A percentile compares a stretch with the other conserved stretches of the same genome.
Conservation (phyloP, 331 rosid genomes). For the Phaseolus coccineus region DNA sequence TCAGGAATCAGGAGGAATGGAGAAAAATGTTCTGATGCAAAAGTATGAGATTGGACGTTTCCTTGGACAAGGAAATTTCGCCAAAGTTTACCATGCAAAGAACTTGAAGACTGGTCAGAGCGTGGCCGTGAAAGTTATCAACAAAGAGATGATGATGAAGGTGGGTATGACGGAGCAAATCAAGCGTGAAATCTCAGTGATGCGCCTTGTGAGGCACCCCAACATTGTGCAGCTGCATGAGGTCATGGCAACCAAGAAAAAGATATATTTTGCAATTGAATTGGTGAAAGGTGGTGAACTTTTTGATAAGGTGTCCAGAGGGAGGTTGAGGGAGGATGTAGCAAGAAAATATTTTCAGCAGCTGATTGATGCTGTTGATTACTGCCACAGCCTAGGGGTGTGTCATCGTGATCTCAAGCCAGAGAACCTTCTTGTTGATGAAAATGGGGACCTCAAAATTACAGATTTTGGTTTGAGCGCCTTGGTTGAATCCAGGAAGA, state of each 20-base stretch:
- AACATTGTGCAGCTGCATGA: slow-evolving; percentile 73
- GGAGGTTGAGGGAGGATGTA: slow-evolving; percentile 66
- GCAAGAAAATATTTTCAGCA: slow-evolving; percentile 82
- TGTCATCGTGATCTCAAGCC: slow-evolving; percentile 78
- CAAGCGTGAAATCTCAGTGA: slow-evolving; percentile 70
- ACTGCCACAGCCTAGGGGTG: slow-evolving; percentile 71
- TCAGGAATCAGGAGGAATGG: slow-evolving; percentile 42
- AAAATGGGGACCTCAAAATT: slow-evolving; percentile 68
- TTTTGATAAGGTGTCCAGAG: slow-evolving; percentile 60
- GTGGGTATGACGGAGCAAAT: slow-evolving; percentile 68
- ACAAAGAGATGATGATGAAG: slow-evolving; percentile 62
- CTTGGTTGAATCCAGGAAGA: slow-evolving; percentile 54
- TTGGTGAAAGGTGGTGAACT: slow-evolving; percentile 79
- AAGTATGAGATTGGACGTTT: slow-evolving; percentile 68
- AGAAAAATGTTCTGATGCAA: slow-evolving; percentile 54
- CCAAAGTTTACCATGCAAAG: slow-evolving; percentile 72
- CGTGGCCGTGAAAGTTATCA: slow-evolving; percentile 67
- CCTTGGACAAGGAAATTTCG: slow-evolving; percentile 75
- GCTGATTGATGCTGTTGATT: slow-evolving; percentile 67
- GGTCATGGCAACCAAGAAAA: slow-evolving; percentile 79
- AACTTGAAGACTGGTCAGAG: slow-evolving; percentile 55
- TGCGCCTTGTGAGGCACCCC: slow-evolving; percentile 69
- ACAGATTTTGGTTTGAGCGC: slow-evolving; percentile 81
- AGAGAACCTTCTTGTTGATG: slow-evolving; percentile 79
- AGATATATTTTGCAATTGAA: slow-evolving; percentile 80